phyloP scores from a whole-genome alignment of 805 yeast species.

The Nakazawaea anatomiae region DNA sequence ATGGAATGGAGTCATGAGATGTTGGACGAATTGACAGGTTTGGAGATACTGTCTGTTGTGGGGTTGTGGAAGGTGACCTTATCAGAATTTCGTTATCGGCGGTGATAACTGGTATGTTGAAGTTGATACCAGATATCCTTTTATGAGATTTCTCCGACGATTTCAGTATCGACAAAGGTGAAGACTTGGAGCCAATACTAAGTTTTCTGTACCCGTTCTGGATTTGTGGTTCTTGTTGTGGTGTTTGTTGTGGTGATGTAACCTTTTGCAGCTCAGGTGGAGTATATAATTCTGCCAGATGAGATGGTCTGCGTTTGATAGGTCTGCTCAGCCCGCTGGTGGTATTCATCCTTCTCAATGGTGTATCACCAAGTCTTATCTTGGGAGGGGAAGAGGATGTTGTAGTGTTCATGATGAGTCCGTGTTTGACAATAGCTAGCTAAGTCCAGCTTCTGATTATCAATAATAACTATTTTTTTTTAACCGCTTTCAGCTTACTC shows the following conservation, averaged over 20 bases:
- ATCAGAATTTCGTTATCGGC: neutral
- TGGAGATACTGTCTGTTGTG: neutral
- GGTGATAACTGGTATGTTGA: slow-evolving; percentile 9
- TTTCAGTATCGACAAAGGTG: neutral
- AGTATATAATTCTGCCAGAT: slow-evolving; percentile 7
- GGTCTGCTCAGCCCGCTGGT: neutral
- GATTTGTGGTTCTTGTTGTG: neutral
- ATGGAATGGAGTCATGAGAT: slow-evolving; percentile 1
- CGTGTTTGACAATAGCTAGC: neutral
- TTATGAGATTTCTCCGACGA: neutral
- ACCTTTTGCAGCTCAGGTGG: slow-evolving; percentile 2
- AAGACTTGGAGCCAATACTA: slow-evolving; percentile 6
- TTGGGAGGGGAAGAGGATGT: slow-evolving; percentile 1
- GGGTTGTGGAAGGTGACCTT: neutral
- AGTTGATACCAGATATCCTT: slow-evolving; percentile 10
- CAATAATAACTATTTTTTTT: neutral
- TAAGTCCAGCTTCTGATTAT: neutral
- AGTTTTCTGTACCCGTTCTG: neutral
- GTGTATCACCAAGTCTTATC: neutral
- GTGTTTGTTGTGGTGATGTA: neutral
- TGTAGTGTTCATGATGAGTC: neutral
- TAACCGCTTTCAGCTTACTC: neutral
- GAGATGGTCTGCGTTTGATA: neutral
- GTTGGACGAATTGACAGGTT: neutral
- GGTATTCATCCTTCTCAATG: slow-evolving; percentile 7